Evolutionary conservation across 257 asterid genomes (phyloP).

Genomic region (Cruciata laevipes): DNA sequence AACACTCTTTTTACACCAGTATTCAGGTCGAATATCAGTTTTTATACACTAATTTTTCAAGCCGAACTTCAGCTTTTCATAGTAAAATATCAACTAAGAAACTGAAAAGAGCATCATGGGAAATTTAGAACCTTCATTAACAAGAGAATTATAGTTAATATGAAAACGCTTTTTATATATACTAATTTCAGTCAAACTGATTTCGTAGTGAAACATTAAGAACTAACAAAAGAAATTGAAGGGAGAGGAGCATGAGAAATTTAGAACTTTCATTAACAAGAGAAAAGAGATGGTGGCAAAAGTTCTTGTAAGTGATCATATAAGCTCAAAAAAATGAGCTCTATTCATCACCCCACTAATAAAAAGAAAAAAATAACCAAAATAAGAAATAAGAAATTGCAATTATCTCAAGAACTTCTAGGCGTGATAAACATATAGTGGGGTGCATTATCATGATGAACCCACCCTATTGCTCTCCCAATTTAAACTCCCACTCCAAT

Average conservation of each 20-base stretch:
- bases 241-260: not conserved
- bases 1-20: too few relatives aligned
- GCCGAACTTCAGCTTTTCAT: too few relatives aligned
- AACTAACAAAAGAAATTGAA: not conserved
- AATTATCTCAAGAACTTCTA: slow-evolving; percentile 34
- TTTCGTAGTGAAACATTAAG: too few relatives aligned
- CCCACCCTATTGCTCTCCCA: slow-evolving; percentile 20
- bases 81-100: too few relatives aligned
- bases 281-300: slow-evolving; percentile 3
- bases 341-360: slow-evolving; percentile 29
- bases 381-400: slow-evolving; percentile 4
- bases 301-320: slow-evolving; percentile 7
- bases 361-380: not conserved
- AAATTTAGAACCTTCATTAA: not conserved
- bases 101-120: too few relatives aligned
- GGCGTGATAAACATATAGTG: slow-evolving; percentile 83
- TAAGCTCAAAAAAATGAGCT: slow-evolving; percentile 11
- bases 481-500: slow-evolving; percentile 12
- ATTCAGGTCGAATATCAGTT: too few relatives aligned
- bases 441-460: slow-evolving; percentile 81
- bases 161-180: too few relatives aligned
- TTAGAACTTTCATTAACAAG: not conserved
- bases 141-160: not conserved
- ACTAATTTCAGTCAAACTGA: too few relatives aligned
- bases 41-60: too few relatives aligned